A percentile compares a stretch with the other conserved stretches of the same genome.
phyloP scores from a whole-genome alignment of 805 yeast genomes.

The Ascoidea asiatica region DNA sequence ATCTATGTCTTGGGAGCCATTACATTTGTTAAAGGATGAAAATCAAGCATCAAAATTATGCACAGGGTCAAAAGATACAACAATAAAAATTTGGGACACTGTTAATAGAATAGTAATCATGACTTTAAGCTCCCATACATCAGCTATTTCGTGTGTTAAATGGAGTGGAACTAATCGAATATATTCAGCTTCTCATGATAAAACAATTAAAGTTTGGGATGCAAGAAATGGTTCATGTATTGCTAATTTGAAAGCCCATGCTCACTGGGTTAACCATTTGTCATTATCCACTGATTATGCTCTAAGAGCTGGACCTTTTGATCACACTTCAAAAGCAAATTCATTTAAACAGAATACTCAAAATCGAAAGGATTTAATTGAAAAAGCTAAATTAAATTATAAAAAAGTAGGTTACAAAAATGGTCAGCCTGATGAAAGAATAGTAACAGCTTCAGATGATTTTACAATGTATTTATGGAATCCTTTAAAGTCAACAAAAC shows the following conservation, averaged over 20 bases:
- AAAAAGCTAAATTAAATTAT: constrained; percentile 44
- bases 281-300: constrained; percentile 86
- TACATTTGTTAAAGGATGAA: constrained; percentile 62
- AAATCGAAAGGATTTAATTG: constrained; percentile 40
- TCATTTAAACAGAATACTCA: constrained; percentile 17
- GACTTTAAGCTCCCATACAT: constrained; percentile 78
- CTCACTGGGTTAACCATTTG: constrained; percentile 96
- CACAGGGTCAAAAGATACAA: constrained; percentile 85
- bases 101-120: constrained; percentile 47
- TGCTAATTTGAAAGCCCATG: constrained; percentile 76
- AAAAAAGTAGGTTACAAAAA: constrained; percentile 48
- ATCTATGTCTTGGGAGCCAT: constrained; percentile 87
- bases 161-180: constrained; percentile 88
- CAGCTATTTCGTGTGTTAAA: constrained; percentile 87
- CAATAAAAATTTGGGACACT: constrained; percentile 83
- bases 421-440: constrained; percentile 50
- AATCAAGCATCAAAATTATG: constrained; percentile 53
- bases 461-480: constrained; percentile 98
- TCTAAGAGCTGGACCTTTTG: constrained; percentile 56
- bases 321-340: constrained; percentile 27
- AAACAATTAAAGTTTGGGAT: constrained; percentile 88
- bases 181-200: constrained; percentile 89
- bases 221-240: constrained; percentile 62
- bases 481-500: constrained; percentile 68
- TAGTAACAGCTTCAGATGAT: constrained; percentile 94